phyloP scores from a whole-genome alignment of 2,329 filamentous ascomycete species.

The Grosmannia clavigera region DNA sequence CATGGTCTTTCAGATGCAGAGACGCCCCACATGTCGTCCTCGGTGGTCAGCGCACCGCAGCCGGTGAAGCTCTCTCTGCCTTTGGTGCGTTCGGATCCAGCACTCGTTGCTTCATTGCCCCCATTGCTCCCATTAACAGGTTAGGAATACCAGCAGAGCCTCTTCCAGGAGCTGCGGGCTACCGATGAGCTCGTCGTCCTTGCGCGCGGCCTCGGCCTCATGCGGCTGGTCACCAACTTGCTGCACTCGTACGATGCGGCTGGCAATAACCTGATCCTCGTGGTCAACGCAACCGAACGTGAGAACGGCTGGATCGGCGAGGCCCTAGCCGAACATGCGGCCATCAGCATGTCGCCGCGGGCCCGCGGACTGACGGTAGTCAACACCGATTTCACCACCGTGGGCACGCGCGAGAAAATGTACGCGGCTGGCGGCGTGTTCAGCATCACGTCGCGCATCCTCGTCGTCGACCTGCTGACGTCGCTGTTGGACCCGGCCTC shows the following conservation, averaged over 20 bases:
- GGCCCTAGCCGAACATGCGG: conserved; percentile 87
- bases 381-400: conserved; percentile 87
- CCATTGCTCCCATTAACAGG: neutral
- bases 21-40: conserved; percentile 30
- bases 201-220: conserved; percentile 79
- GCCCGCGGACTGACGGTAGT: conserved; percentile 81
- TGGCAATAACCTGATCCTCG: conserved; percentile 80
- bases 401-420: conserved; percentile 79
- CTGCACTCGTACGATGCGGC: conserved; percentile 94
- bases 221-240: conserved; percentile 88
- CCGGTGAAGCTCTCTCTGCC: conserved; percentile 75
- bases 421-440: conserved; percentile 84
- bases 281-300: conserved; percentile 80
- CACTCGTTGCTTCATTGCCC: neutral
- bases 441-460: conserved; percentile 88
- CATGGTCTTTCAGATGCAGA: neutral
- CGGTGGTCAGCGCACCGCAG: conserved; percentile 35
- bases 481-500: conserved; percentile 67
- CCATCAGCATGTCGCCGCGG: conserved; percentile 69
- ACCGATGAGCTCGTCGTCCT: conserved; percentile 93
- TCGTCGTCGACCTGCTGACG: conserved; percentile 90
- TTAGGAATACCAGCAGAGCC: conserved; percentile 82
- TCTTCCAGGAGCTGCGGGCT: conserved; percentile 78
- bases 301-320: conserved; percentile 98
- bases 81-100: conserved; percentile 33